phyloP scores from a whole-genome alignment of 2,329 filamentous ascomycete species.

The Atkinsonella hypoxylon region DNA sequence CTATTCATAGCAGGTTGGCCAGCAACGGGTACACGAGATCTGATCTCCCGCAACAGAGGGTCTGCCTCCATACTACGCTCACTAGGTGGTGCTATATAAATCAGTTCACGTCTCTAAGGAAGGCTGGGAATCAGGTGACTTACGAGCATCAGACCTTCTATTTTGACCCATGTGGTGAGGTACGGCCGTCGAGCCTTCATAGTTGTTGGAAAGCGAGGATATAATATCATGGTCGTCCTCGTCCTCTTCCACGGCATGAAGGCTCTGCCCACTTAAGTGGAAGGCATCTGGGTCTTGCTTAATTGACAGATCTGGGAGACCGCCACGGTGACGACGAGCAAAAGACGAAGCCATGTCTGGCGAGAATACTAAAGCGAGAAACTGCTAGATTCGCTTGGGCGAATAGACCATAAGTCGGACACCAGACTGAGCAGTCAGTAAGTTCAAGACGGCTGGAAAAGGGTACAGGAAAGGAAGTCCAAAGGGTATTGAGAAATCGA shows the following conservation, averaged over 20 bases:
- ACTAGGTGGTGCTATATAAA: constrained; percentile 23
- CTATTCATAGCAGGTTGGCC: constrained; percentile 9
- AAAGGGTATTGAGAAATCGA: not conserved
- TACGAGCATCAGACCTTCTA: constrained; percentile 27
- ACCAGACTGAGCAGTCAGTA: not conserved
- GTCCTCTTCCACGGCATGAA: not conserved
- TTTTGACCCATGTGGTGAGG: constrained; percentile 15
- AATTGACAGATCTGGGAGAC: constrained; percentile 2
- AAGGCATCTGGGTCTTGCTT: constrained; percentile 17
- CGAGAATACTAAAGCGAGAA: not conserved
- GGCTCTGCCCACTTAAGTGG: not conserved
- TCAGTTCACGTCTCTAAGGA: constrained; percentile 2
- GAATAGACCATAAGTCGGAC: not conserved
- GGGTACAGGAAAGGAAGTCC: not conserved
- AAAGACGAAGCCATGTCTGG: not conserved
- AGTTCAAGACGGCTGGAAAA: not conserved
- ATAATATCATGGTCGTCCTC: not conserved
- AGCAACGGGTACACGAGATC: constrained; percentile 15
- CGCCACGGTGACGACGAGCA: constrained; percentile 1
- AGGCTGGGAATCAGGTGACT: constrained; percentile 11
- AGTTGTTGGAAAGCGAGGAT: constrained; percentile 10
- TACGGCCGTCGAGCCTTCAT: constrained; percentile 9
- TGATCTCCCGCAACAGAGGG: constrained; percentile 26
- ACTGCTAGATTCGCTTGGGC: not conserved
- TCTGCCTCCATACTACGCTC: constrained; percentile 23